phyloP scores from a whole-genome alignment of 2,329 filamentous ascomycete genomes.

The Tolypocladium tundrense region DNA sequence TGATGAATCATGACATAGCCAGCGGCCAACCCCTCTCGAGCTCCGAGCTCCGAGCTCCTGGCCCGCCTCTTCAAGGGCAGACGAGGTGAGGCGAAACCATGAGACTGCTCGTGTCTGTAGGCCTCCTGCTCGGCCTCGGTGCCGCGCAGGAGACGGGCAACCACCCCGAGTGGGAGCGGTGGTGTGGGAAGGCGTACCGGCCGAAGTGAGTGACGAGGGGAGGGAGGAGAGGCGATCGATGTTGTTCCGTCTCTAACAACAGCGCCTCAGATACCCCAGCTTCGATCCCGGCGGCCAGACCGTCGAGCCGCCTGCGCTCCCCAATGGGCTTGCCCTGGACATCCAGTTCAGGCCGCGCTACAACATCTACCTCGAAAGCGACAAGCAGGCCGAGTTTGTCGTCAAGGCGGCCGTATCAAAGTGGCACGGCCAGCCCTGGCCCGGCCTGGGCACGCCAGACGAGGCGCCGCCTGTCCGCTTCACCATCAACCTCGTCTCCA shows the following conservation, averaged over 20 bases:
- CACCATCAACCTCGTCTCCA: slow-evolving; percentile 22
- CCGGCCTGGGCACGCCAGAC: slow-evolving; percentile 11
- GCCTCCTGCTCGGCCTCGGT: not conserved
- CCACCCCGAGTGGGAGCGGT: slow-evolving; percentile 32
- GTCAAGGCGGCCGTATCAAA: slow-evolving; percentile 31
- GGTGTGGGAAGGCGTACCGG: slow-evolving; percentile 38
- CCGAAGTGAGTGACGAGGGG: slow-evolving; percentile 18
- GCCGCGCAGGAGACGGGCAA: slow-evolving; percentile 20
- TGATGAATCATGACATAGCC: not conserved
- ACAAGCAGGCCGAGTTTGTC: slow-evolving; percentile 29
- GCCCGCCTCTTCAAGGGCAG: not conserved
- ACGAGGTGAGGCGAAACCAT: not conserved
- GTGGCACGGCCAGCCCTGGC: slow-evolving; percentile 27
- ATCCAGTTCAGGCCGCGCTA: slow-evolving; percentile 34
- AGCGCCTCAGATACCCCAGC: slow-evolving; percentile 19
- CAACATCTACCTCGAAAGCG: slow-evolving; percentile 33
- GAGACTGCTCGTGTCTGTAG: not conserved
- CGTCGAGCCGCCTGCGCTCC: slow-evolving; percentile 19
- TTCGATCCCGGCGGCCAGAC: slow-evolving; percentile 36
- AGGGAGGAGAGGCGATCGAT: not conserved
- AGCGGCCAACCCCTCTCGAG: not conserved
- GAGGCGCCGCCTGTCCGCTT: slow-evolving; percentile 20
- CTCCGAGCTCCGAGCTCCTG: not conserved
- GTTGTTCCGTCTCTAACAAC: not conserved
- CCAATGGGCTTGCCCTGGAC: slow-evolving; percentile 24